These are phyloP conservation scores for Ilex paraguariensis DNA, from an alignment of 305 asterid species.

Conservation along the genomic window DNA sequence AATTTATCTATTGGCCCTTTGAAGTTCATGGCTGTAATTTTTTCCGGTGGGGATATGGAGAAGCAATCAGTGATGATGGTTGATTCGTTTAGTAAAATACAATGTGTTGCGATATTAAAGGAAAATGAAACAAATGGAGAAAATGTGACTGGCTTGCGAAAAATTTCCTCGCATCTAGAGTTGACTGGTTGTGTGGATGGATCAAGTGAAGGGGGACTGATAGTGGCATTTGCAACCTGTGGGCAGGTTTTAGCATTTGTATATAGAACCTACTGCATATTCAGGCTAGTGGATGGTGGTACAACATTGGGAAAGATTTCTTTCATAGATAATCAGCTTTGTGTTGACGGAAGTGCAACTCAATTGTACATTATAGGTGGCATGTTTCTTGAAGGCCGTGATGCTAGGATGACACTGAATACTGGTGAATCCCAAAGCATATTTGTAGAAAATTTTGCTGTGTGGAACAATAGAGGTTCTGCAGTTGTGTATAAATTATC, in stretches of 20 bases:
- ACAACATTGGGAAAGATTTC: conserved; percentile 56
- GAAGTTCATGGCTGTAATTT: conserved; percentile 62
- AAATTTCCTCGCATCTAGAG: conserved; percentile 37
- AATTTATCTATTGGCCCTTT: conserved; percentile 67
- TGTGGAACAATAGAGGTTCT: conserved; percentile 73
- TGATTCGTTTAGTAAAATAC: conserved; percentile 73
- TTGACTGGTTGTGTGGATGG: conserved; percentile 49
- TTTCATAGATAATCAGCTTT: conserved; percentile 56
- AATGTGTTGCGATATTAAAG: conserved; percentile 53
- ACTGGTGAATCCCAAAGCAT: conserved; percentile 26
- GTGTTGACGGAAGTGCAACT: conserved; percentile 31
- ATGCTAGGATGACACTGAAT: conserved; percentile 10
- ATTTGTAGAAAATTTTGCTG: conserved; percentile 55
- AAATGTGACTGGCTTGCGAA: conserved; percentile 27
- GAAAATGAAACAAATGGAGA: conserved; percentile 43
- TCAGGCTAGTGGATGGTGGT: conserved; percentile 57
- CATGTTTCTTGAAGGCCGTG: conserved; percentile 47
- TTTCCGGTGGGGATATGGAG: conserved; percentile 47
- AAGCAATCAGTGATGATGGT: conserved; percentile 63
- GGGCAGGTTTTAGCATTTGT: conserved; percentile 64
- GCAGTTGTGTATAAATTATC: conserved; percentile 63
- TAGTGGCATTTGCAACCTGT: conserved; percentile 52
- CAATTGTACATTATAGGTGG: conserved; percentile 55
- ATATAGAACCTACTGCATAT: conserved; percentile 63
- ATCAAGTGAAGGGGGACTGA: conserved; percentile 36